Evolutionary conservation across 495 filamentous ascomycete species (phyloP), one percentile per base, ranked within the genome.

Genomic region (Umbilicaria muhlenbergii): DNA sequence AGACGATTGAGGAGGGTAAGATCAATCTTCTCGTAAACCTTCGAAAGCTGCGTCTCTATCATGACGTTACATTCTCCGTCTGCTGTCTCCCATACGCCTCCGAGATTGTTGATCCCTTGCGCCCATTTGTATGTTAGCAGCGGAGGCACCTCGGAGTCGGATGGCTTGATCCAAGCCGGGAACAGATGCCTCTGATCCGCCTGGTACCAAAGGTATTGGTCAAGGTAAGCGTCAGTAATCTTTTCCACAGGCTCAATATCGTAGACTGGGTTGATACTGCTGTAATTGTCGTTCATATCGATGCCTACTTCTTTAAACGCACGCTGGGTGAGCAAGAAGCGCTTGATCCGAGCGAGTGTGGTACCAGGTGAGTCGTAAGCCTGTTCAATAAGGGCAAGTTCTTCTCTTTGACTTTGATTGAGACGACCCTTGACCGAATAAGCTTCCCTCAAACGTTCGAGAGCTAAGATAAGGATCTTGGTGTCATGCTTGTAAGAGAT

Each of bases 271-370:
- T 96, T 99, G 68, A 96, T 99, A 31, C 83, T 85, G 65, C 81
- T 94, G 60, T 99, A 99, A 54, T 99, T 99, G 65, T 99, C 92
- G 58, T 99, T 99, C 92, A 99, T 99, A 55, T 99, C 92, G 44
- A 99, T 96, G 37, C 91, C 89, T 33, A 99, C 92, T 61, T 99
- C 92, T 66, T 99, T 99, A 68, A 99, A 99, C 1, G 92, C 92
- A 56, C 92, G 75, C 58, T 95, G 88, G 1, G 92, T 99, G 39
- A 99, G 74, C 18, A 99, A 69, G 68, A 95, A 96, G 40, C 92
- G 83, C 69, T 99, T 99, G 64, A 99, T 99, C 48, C 92, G 71
- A 21, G 93, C 89, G 35, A 99, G 64, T 1, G 92, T 96, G 1
- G 92, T 96, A 37, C 92, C 92, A 0, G 92, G 92, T 44, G 86